Base-by-base conservation (phyloP, 2,329 filamentous ascomycete genomes). In the Penicillium psychrosexuale region DNA sequence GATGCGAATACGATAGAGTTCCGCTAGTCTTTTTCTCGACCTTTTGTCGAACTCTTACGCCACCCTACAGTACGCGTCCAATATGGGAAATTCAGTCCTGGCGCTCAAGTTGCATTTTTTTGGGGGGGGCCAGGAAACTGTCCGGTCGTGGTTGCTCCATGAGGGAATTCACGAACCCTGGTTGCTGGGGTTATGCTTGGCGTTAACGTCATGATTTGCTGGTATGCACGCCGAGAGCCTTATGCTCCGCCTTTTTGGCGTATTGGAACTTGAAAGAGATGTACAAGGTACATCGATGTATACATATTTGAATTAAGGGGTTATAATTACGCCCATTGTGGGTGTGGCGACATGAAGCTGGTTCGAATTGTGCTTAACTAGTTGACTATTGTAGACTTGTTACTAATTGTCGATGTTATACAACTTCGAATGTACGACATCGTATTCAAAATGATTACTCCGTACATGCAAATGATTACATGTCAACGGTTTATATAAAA, bases 11-110 rank as follows among this genome's bases (percentile, higher is more conserved):
- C 45, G 42, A 28, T 49, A 59, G 24, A 31, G 57, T 61, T 60
- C 45, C 50, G 57, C 52, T 57, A 56, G 48, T 17, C 55, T 45
- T 51, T 24, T 61, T 59, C 58, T 60, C 54, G 71, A 52, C 75
- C 33, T 45, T 54, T 58, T 57, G 51, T 40, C 33, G 47, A 53
- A 6, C 19, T 9, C 19, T 30, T 28, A 36, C 24, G 40, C 13
- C 39, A 57, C 57, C 15, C 24, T 43, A 38, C 37, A 42, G 56
- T 55, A 50, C 19, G 30, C 46, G 33, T 42, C n/a, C 13, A 49
- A 28, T 28, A 47, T n/a, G 30, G 12, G 19, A 46, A 57, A 57
- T 34, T 51, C 58, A 59, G 48, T 55, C 28, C 52, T 37, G 27
- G 27, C 8, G 6, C 17, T 46, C 9, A 30, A 22, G 22, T 24